These are phyloP conservation scores for Pseudopithomyces chartarum DNA, from an alignment of 2,329 filamentous ascomycete genomes.

Conservation along the genomic window DNA sequence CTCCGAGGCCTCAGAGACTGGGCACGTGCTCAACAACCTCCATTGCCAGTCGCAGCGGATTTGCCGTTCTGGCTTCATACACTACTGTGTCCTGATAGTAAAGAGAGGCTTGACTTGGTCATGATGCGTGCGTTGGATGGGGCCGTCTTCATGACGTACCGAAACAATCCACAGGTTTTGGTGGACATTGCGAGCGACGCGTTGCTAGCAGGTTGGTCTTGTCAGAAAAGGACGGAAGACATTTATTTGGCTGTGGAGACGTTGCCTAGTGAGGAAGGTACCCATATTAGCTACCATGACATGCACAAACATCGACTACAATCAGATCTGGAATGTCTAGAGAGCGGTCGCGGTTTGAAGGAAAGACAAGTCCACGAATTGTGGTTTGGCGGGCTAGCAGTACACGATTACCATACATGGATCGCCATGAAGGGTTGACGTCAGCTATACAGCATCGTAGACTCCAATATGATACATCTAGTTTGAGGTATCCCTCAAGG, in stretches of 20 bases:
- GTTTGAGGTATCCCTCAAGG: too few relatives aligned
- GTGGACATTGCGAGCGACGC: not conserved
- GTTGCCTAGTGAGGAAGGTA: not conserved
- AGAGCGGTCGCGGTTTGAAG: not conserved
- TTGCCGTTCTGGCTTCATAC: slow-evolving; percentile 4
- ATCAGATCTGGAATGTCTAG: not conserved
- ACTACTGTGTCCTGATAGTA: not conserved
- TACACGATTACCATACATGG: slow-evolving; percentile 4
- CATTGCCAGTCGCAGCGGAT: slow-evolving; percentile 1
- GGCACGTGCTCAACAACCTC: not conserved
- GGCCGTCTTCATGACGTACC: slow-evolving; percentile 2
- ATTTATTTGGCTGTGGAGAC: slow-evolving; percentile 1
- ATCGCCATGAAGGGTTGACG: not conserved
- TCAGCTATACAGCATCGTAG: too few relatives aligned
- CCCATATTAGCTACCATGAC: slow-evolving; percentile 3
- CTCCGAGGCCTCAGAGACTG: not conserved
- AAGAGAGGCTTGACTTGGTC: not conserved
- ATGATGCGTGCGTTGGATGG: slow-evolving; percentile 1
- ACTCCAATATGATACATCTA: too few relatives aligned
- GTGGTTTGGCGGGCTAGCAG: not conserved
- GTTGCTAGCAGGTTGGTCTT: not conserved
- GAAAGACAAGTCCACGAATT: not conserved
- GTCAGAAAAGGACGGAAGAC: not conserved
- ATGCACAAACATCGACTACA: not conserved
- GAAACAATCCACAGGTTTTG: not conserved